Percentiles rank a stretch among this genome's conserved stretches.
Evolutionary conservation across 2,329 filamentous ascomycete genomes (phyloP).

Genomic region (Penicillium glabrum): DNA sequence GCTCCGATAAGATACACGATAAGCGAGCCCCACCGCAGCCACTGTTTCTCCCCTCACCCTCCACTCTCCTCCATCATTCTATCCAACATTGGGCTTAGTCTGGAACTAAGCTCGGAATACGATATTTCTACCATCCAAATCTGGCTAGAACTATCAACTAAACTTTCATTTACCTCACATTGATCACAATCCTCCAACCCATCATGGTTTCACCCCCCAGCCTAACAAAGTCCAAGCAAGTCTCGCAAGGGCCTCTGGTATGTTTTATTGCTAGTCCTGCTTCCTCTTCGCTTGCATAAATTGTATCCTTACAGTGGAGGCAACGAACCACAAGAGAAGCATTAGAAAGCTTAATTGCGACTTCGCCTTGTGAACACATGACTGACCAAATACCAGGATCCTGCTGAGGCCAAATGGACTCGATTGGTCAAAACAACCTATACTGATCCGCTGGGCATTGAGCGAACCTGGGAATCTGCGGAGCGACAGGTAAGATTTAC

Average conservation of each 20-base stretch:
- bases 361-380: not conserved
- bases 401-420: conserved; percentile 44
- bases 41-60: not conserved
- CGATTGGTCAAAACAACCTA: conserved; percentile 45
- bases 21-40: not conserved
- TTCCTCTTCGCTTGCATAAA: not conserved
- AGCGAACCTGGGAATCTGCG: conserved; percentile 47
- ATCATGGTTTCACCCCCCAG: conserved; percentile 21
- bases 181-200: not conserved
- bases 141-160: not conserved
- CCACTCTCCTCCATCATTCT: conserved; percentile 1
- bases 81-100: conserved; percentile 10
- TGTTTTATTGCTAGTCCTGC: conserved; percentile 4
- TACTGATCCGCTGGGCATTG: conserved; percentile 42
- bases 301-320: not conserved
- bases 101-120: not conserved
- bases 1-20: conserved; percentile 1
- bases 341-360: not conserved
- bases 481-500: conserved; percentile 40
- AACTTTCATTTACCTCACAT: not conserved
- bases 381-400: conserved; percentile 27
- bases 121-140: not conserved
- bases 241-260: conserved; percentile 38
- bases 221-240: conserved; percentile 29
- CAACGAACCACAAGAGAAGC: not conserved